Base-by-base conservation (phyloP, 2,329 filamentous ascomycete species). In the Penicillium aurantiogriseum region DNA sequence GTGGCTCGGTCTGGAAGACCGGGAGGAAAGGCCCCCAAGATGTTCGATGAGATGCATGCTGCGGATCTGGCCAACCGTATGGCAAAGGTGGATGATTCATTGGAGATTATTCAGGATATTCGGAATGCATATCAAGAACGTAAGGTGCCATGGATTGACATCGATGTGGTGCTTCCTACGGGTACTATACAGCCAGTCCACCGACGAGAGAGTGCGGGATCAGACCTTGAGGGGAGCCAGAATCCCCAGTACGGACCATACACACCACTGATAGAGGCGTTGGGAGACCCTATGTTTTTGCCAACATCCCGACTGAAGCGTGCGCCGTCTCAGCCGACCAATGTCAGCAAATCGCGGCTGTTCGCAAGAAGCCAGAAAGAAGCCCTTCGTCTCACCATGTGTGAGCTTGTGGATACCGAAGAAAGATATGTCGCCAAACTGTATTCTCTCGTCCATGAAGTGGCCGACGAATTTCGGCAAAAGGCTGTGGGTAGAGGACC, bases 31-130 rank as follows among this genome's bases (percentile, higher is more conserved):
- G 82, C 84, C 1, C 85, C 88, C 21, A 80, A 82, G 43, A 81
- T 96, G 58, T 97, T 97, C 75, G 85, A 89, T 61, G 92, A 97
- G 72, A 88, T 93, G 74, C 94, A 99, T 82, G 92, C 93, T 21
- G 94, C 92, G 43, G 90, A 96, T 68, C 78, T 99, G 58, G 92
- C 93, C 51, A 88, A 89, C 73, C 85, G 86, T 50, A 94, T 97
- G 88, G 83, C 87, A 61, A 88, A 84, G 76, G 88, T 93, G 63
- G 91, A 96, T 46, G 89, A 92, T 71, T 84, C 87, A 1, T 77
- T 80, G 39, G 88, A 92, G 17, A 84, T 94, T 27, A 84, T 95
- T 55, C 81, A 84, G 43, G 87, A 89, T 58, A 79, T 99, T 54
- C 85, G 88, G 56, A 83, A 85, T 54, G 89, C 92, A 17, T 83